Percentiles rank a stretch among this genome's conserved stretches.
phyloP scores from a whole-genome alignment of 768 basidiomycete species.

The Mrakia gelida region DNA sequence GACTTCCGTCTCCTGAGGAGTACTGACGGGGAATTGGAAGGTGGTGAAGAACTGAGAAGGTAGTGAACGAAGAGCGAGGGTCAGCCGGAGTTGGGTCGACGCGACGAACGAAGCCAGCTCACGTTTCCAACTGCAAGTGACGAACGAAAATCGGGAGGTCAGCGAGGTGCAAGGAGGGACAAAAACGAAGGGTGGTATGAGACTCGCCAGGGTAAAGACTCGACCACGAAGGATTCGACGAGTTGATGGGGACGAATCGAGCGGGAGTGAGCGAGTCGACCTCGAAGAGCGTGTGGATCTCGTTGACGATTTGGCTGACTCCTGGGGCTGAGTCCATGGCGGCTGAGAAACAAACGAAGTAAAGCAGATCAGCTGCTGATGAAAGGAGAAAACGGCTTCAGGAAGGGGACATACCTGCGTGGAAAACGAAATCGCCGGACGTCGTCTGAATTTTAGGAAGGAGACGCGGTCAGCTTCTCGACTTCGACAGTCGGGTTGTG shows the following conservation, averaged over 20 bases:
- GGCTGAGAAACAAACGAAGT: neutral
- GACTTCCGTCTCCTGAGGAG: slow-evolving; percentile 1
- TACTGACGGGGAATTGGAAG: slow-evolving; percentile 3
- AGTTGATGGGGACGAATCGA: neutral
- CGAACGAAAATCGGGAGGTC: neutral
- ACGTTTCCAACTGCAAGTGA: neutral
- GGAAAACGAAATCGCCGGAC: slow-evolving; percentile 1
- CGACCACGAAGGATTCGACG: neutral
- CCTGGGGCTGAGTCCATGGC: slow-evolving; percentile 30
- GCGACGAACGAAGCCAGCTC: neutral
- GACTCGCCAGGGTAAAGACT: slow-evolving; percentile 2
- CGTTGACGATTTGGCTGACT: slow-evolving; percentile 2
- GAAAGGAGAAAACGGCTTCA: neutral
- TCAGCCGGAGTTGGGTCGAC: neutral
- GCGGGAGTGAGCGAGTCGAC: slow-evolving; percentile 1
- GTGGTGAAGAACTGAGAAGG: slow-evolving; percentile 26
- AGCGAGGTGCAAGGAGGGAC: neutral
- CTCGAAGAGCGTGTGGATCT: slow-evolving; percentile 24
- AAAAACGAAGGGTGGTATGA: neutral
- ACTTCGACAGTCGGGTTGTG: neutral
- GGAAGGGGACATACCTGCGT: neutral
- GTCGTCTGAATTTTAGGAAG: neutral
- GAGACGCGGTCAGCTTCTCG: no score
- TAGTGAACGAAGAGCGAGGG: neutral
- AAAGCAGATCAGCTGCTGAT: neutral